A percentile compares a stretch with the other conserved stretches of the same genome.
phyloP scores from a whole-genome alignment of 169 alveolate genomes.

The Cyclospora cayetanensis region DNA sequence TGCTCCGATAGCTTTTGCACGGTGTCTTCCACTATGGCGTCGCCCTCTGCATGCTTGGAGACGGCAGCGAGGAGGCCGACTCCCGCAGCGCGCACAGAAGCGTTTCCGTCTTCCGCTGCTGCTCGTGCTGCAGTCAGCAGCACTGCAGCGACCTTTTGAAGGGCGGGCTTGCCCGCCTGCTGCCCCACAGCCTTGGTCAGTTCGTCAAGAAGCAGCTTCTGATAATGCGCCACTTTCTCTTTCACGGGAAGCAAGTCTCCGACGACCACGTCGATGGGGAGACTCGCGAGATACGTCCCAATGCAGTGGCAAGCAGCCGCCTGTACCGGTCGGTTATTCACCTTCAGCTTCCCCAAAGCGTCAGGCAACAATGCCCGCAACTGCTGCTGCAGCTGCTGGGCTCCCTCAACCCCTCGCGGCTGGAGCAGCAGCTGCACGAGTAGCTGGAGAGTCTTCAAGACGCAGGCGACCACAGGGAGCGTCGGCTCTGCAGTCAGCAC shows the following conservation, averaged over 20 bases:
- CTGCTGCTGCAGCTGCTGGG: conserved; percentile 66
- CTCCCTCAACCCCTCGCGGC: conserved; percentile 38
- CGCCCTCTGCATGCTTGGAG: conserved; percentile 43
- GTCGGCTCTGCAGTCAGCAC: conserved; percentile 66
- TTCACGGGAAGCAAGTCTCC: conserved; percentile 70
- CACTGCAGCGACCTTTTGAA: conserved; percentile 44
- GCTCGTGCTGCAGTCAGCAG: conserved; percentile 66
- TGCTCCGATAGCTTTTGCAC: conserved; percentile 61
- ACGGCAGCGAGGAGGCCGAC: conserved; percentile 54
- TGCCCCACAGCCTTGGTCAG: conserved; percentile 45
- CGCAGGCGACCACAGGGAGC: conserved; percentile 71
- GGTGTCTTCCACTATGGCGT: conserved; percentile 31
- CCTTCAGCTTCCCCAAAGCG: conserved; percentile 65
- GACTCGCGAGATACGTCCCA: conserved; percentile 17
- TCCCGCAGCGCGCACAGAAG: conserved; percentile 70
- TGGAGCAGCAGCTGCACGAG: conserved; percentile 67
- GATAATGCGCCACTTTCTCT: conserved; percentile 59
- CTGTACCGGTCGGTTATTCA: conserved; percentile 72
- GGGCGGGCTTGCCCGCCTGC: conserved; percentile 36
- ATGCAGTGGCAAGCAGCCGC: conserved; percentile 65
- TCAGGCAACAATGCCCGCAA: conserved; percentile 64
- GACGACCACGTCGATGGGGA: conserved; percentile 66
- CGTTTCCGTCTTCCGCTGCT: conserved; percentile 70
- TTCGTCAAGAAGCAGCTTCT: conserved; percentile 67
- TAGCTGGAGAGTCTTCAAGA: conserved; percentile 64